phyloP scores from a whole-genome alignment of 2,329 filamentous ascomycete species.

The Ophiostoma perfectum region DNA sequence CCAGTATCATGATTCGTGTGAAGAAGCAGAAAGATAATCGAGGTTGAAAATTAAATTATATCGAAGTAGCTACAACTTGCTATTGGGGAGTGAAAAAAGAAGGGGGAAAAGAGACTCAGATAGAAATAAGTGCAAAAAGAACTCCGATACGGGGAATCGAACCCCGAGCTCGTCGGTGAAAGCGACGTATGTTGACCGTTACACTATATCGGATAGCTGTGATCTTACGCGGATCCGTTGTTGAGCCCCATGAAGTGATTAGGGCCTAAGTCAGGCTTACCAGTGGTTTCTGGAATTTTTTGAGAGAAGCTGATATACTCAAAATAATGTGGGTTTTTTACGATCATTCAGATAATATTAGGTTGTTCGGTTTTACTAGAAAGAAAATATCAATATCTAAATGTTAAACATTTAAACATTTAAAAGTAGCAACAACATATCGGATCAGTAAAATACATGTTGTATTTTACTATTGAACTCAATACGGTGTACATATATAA shows the following conservation, averaged over 20 bases:
- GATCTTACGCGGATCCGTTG: background rate
- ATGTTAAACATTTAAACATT: background rate
- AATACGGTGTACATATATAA: no score
- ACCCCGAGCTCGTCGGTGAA: conserved; percentile 10
- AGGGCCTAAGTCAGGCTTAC: background rate
- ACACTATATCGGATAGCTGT: conserved; percentile 12
- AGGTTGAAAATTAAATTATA: no score
- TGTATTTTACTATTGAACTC: no score
- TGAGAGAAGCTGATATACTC: no score
- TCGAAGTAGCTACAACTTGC: no score
- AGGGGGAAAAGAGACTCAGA: background rate
- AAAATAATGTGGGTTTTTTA: no score
- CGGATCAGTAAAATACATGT: no score
- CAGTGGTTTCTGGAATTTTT: background rate
- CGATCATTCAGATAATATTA: no score
- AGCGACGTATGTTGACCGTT: conserved; percentile 9
- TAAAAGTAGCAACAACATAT: no score
- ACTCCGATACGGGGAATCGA: conserved; percentile 16
- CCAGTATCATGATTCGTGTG: no score
- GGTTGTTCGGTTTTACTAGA: background rate
- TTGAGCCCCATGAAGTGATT: background rate
- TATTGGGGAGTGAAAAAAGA: background rate
- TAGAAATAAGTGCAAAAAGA: background rate
- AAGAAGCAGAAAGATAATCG: no score
- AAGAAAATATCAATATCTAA: background rate